phyloP scores from a whole-genome alignment of 2,329 filamentous ascomycete genomes.

The Penicillium paneum region DNA sequence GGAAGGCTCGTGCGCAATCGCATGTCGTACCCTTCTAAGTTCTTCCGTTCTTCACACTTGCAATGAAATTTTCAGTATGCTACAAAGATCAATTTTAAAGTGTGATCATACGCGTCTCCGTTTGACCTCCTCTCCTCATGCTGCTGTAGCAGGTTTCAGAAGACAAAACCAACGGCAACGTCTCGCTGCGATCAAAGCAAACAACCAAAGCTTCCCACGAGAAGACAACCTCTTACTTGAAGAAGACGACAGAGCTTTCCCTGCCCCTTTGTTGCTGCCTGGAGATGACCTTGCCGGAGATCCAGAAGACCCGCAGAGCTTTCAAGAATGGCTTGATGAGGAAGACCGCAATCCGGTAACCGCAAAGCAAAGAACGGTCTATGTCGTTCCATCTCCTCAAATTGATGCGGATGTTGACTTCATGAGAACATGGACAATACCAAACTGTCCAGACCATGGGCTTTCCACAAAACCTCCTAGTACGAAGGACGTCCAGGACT shows the following conservation, averaged over 20 bases:
- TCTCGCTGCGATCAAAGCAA: constrained; percentile 18
- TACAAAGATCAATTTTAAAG: not conserved
- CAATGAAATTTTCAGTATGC: not conserved
- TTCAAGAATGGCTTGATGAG: constrained; percentile 50
- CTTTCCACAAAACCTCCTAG: constrained; percentile 8
- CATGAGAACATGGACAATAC: constrained; percentile 46
- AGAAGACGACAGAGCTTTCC: constrained; percentile 44
- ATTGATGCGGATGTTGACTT: constrained; percentile 37
- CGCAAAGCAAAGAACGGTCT: constrained; percentile 48
- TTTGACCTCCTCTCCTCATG: constrained; percentile 32
- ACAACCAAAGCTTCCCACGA: not conserved
- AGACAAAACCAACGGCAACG: constrained; percentile 25
- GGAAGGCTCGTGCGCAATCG: not conserved
- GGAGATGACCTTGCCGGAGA: constrained; percentile 58
- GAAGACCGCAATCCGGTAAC: constrained; percentile 52
- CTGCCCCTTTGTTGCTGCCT: constrained; percentile 59
- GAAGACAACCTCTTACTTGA: not conserved
- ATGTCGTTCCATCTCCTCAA: constrained; percentile 50
- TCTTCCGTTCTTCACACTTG: not conserved
- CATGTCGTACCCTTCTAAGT: not conserved
- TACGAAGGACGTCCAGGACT: constrained; percentile 38
- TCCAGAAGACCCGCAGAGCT: constrained; percentile 52
- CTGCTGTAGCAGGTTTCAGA: constrained; percentile 34
- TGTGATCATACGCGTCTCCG: constrained; percentile 11
- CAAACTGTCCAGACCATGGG: constrained; percentile 18